Percentiles rank a stretch among this genome's conserved stretches.
Evolutionary conservation across 2,329 filamentous ascomycete species (phyloP).

Genomic region (Colletotrichum echinochloae): DNA sequence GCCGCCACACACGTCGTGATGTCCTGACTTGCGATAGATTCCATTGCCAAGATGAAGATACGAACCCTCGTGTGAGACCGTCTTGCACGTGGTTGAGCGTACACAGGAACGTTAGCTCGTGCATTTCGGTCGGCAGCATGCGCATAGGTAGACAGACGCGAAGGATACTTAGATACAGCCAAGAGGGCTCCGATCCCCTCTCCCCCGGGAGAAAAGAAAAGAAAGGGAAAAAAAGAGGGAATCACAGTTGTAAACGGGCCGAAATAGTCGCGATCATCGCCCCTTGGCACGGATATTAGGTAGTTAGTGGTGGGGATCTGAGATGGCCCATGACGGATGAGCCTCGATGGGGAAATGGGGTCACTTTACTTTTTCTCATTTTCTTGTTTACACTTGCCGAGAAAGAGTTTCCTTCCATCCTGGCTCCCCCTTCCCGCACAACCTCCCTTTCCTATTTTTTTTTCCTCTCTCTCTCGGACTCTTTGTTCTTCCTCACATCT

Average conservation of each 20-base stretch:
- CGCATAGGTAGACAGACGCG: neutral
- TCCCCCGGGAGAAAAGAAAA: neutral
- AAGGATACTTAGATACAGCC: too few relatives aligned
- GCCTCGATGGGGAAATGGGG: neutral
- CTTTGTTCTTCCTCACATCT: neutral
- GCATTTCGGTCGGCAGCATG: neutral
- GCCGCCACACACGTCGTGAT: neutral
- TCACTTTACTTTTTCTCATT: neutral
- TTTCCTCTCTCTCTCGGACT: fast-evolving
- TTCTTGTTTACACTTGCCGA: neutral
- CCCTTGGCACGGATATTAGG: conserved; percentile 8
- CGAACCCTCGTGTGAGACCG: neutral
- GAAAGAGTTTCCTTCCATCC: too few relatives aligned
- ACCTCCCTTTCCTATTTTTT: too few relatives aligned
- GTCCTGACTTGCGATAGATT: neutral
- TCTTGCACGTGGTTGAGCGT: neutral
- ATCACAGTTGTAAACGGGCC: conserved; percentile 29
- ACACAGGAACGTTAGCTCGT: conserved; percentile 12
- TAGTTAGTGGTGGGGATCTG: neutral
- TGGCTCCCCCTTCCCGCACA: neutral
- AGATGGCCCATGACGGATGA: neutral
- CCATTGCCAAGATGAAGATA: neutral
- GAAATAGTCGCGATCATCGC: conserved; percentile 26
- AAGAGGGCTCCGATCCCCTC: neutral
- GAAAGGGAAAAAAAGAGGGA: neutral